Base-by-base conservation (phyloP, 148 eudicot genomes). In the Linanthus parryae region DNA sequence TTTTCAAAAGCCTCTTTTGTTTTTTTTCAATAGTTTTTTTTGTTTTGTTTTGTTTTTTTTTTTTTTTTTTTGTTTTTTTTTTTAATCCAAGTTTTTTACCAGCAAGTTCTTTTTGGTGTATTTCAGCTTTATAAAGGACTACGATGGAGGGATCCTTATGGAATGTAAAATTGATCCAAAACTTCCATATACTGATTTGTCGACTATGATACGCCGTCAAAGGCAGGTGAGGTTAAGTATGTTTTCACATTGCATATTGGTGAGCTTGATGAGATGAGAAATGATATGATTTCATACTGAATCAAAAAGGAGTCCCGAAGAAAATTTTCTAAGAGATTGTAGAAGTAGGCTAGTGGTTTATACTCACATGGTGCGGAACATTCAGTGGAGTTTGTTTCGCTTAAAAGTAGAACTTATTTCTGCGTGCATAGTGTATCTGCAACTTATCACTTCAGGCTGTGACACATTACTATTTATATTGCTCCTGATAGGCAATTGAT, bases 121-220 rank as follows among this genome's bases (percentile, higher is more conserved):
- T 48, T 66, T 44, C 72, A 92, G 99, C 63, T 92, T 82, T 56
- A 92, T 92, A 39, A 92, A 92, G 74, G 99, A 92, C 63, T 92
- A 92, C 54, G 99, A 92, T 62, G 99, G 99, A 63, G 99, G 96
- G 48, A 84, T 82, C 65, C 91, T 92, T 52, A 87, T 92, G 99
- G 88, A 92, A 64, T 92, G 99, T 71, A 87, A 72, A 63, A 92
- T 92, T 38, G 96, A 92, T 63, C 99, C 99, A 9, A 92, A 88
- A 70, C 95, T 92, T 76, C 99, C 99, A 23, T 92, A 87, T 66
- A 92, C 99, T 47, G 83, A 92, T 82, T 70, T 92, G 53, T 92
- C 99, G 46, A 82, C 76, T 37, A 88, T 92, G 99, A 79, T 92
- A 64, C 88, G 79, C 53, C 76, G 85, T 46, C 99, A 92, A 65